A percentile compares a stretch with the other conserved stretches of the same genome.
Evolutionary conservation across 2,329 filamentous ascomycete species (phyloP).

Genomic region (Exophiala mesophila): DNA sequence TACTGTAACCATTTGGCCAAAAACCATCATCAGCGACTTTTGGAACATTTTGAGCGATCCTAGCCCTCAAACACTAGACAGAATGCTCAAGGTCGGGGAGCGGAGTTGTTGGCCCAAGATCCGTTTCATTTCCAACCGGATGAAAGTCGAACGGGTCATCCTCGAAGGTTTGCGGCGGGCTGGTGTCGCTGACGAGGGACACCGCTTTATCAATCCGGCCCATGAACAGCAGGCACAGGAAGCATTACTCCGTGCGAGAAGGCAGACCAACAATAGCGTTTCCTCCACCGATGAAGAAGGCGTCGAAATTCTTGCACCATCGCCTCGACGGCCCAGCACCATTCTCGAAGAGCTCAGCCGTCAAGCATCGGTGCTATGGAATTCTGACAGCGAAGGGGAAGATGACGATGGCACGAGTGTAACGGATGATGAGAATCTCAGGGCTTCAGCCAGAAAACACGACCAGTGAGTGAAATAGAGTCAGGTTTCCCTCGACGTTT

Average conservation of each 20-base stretch:
- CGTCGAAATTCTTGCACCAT: neutral
- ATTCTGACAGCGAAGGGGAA: slow-evolving; percentile 41
- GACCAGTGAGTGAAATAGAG: no score
- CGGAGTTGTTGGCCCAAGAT: slow-evolving; percentile 87
- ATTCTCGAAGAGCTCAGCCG: slow-evolving; percentile 42
- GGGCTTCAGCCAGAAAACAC: no score
- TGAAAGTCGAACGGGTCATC: slow-evolving; percentile 72
- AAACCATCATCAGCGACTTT: slow-evolving; percentile 72
- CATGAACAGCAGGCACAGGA: slow-evolving; percentile 18
- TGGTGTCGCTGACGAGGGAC: slow-evolving; percentile 27
- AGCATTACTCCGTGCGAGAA: slow-evolving; percentile 14
- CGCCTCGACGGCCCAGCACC: slow-evolving; percentile 24
- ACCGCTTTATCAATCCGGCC: slow-evolving; percentile 21
- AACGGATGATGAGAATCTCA: slow-evolving; percentile 41
- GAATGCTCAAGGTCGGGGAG: slow-evolving; percentile 87
- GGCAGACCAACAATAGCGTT: slow-evolving; percentile 12
- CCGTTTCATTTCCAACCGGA: slow-evolving; percentile 81
- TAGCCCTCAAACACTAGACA: slow-evolving; percentile 64
- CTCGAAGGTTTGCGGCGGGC: slow-evolving; percentile 48
- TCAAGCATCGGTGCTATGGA: slow-evolving; percentile 45
- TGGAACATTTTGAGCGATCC: slow-evolving; percentile 83
- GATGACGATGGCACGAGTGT: slow-evolving; percentile 40
- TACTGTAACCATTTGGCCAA: slow-evolving; percentile 95
- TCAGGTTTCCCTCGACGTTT: no score
- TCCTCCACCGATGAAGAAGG: slow-evolving; percentile 9